Conservation (phyloP, 164 flowering plant genomes). For the Hamamelis virginiana region DNA sequence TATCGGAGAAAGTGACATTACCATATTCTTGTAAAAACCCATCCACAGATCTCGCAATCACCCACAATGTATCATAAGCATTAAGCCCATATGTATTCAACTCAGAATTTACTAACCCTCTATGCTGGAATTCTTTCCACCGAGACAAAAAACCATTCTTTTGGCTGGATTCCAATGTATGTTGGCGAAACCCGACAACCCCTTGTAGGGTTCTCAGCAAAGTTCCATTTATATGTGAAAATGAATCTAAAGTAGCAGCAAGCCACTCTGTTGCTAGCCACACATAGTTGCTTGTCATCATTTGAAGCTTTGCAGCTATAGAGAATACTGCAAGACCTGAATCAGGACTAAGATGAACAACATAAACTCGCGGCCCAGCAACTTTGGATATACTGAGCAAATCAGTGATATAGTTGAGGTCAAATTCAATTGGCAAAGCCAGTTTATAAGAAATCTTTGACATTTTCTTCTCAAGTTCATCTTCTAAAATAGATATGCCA, state of each 20-base stretch:
- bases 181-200: slow-evolving; percentile 59
- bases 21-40: slow-evolving; percentile 34
- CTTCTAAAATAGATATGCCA: slow-evolving; percentile 59
- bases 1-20: slow-evolving; percentile 49
- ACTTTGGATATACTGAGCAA: slow-evolving; percentile 37
- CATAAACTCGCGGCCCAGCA: slow-evolving; percentile 67
- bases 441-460: slow-evolving; percentile 41
- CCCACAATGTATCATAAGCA: slow-evolving; percentile 87
- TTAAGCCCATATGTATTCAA: slow-evolving; percentile 56
- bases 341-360: slow-evolving; percentile 68
- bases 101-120: slow-evolving; percentile 27
- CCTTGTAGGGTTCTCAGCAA: slow-evolving; percentile 41
- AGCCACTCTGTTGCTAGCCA: slow-evolving; percentile 92
- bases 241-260: slow-evolving; percentile 56
- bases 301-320: slow-evolving; percentile 50
- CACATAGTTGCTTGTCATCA: slow-evolving; percentile 60
- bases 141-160: slow-evolving; percentile 40
- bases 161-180: slow-evolving; percentile 43
- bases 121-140: slow-evolving; percentile 39
- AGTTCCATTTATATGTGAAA: slow-evolving; percentile 17
- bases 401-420: slow-evolving; percentile 24
- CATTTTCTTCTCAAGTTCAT: slow-evolving; percentile 48
- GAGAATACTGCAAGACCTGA: slow-evolving; percentile 46
- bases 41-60: slow-evolving; percentile 53
- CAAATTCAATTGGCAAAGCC: slow-evolving; percentile 32